Evolutionary conservation across 2,329 filamentous ascomycete species (phyloP), one percentile per base, ranked within the genome.

Genomic region (Trichoderma brevicompactum): DNA sequence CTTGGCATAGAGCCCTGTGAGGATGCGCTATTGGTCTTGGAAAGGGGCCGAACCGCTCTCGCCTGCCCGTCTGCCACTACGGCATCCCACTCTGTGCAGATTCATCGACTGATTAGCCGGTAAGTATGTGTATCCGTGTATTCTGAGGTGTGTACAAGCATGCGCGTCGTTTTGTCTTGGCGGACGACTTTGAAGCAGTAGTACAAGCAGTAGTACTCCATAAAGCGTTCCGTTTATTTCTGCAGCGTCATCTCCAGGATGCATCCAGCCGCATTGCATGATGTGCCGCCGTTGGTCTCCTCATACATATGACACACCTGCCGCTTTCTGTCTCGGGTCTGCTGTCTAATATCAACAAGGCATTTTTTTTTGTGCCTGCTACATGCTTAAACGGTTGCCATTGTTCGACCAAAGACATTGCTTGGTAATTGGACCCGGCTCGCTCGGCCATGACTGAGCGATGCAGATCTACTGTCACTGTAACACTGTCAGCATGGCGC

Each of bases 361-460:
- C 58, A 13, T 13, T 28, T 9, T 36, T 43, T 32, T 36, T 32
- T 48, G 3, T 38, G 8, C 9, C n/a, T 36, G 28, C 7, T 49
- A 23, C 56, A 60, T 48, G 44, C 28, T 13, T 38, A 36, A 48
- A 59, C 48, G 34, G 10, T 34, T 23, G 38, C 48, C 36, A 13
- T 6, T 23, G n/a, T n/a, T 36, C 13, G 17, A 40, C 10, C 23
- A 28, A 17, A 13, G 36, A 8, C 10, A 19, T n/a, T 54, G 60
- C 60, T 63, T 63, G 60, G 49, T 63, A 63, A 63, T 55, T 28
- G 15, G n/a, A 60, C 41, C 40, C 54, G 54, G 62, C 54, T 50
- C 46, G 17, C 43, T 64, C 61, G 61, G 61, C 41, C 32, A 64
- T 41, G 23, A 41, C 28, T 43, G 52, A 15, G 34, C 19, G 52